These are phyloP conservation scores for Didymella sp. DNA, from an alignment of 2,329 filamentous ascomycete species.

Conservation along the genomic window DNA sequence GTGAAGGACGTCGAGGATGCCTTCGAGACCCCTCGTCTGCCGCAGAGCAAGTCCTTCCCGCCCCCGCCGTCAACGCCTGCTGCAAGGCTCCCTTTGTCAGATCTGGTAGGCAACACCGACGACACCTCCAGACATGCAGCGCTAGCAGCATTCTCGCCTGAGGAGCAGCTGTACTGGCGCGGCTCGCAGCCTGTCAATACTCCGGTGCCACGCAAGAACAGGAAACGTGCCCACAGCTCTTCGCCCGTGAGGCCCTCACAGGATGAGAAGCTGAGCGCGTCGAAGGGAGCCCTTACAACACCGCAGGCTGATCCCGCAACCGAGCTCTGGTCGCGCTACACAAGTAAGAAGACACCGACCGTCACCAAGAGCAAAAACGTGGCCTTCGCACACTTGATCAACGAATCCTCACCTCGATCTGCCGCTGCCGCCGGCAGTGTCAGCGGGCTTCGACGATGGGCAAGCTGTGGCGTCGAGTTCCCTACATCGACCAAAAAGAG, in stretches of 20 bases:
- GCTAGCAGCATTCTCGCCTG: slow-evolving; percentile 60
- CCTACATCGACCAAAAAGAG: slow-evolving; percentile 53
- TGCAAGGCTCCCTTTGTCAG: slow-evolving; percentile 64
- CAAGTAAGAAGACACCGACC: slow-evolving; percentile 47
- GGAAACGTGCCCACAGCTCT: slow-evolving; percentile 57
- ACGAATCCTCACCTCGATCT: slow-evolving; percentile 56
- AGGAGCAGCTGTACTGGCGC: slow-evolving; percentile 68
- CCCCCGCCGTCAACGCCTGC: slow-evolving; percentile 66
- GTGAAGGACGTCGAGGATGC: slow-evolving; percentile 25
- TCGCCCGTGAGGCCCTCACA: slow-evolving; percentile 53
- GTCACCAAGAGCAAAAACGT: slow-evolving; percentile 42
- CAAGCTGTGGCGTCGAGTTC: slow-evolving; percentile 59
- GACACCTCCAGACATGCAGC: slow-evolving; percentile 59
- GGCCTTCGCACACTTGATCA: slow-evolving; percentile 54
- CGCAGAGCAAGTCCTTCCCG: slow-evolving; percentile 38
- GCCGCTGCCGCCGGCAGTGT: slow-evolving; percentile 55
- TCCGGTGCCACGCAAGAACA: slow-evolving; percentile 51
- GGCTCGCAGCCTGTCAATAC: slow-evolving; percentile 54
- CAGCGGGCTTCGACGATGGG: slow-evolving; percentile 57
- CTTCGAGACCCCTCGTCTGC: slow-evolving; percentile 38
- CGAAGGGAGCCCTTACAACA: slow-evolving; percentile 46
- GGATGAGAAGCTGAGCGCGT: slow-evolving; percentile 44
- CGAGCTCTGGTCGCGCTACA: slow-evolving; percentile 57
- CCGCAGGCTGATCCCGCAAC: slow-evolving; percentile 56
- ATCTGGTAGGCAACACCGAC: slow-evolving; percentile 67